Evolutionary conservation across 2,329 filamentous ascomycete species (phyloP), one percentile per base, ranked within the genome.

Genomic region (Colletotrichum sp.): DNA sequence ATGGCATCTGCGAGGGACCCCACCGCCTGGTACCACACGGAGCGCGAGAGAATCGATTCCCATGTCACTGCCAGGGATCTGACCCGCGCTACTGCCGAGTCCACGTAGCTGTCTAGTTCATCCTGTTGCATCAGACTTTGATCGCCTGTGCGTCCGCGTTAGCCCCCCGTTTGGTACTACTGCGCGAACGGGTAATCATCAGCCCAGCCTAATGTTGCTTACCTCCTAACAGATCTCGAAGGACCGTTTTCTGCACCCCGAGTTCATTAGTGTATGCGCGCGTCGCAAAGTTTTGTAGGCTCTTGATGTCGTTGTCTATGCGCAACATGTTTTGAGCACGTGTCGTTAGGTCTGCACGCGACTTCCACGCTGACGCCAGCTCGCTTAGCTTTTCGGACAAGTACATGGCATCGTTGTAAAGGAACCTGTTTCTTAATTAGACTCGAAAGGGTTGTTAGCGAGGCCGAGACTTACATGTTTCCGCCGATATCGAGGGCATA

Each of bases 391-490:
- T 85, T 78, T 93, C 90, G 2, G 91, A 87, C 9, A 94, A 83
- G 79, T 93, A 93, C 76, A 88, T 88, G 47, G 90, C 88, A 78
- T 94, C 92, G 74, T 93, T 94, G 78, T 93, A 93, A 7, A 93
- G 84, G 76, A 87, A 92, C 89, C 90, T 92, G n/a, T 11, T 55
- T 11, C 13, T 43, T 13, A 2, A 75, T 81, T 69, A 79, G 79
- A 76, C 12, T 77, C 34, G 36, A 59, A n/a, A 31, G 7, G 21
- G 16, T 57, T 36, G 5, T 16, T 11, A 8, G 8, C 21, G 43
- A 21, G 16, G 54, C 7, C 34, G 13, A 51, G n/a, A 78, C 89
- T 80, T 83, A 92, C 91, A 94, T 93, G 77, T 90, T 93, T 29
- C 92, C 91, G 29, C 89, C 89, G 16, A 85, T 83, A 51, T 91